Evolutionary conservation across 805 yeast species (phyloP).

Genomic region (Yamadazyma takamatsuzukensis): DNA sequence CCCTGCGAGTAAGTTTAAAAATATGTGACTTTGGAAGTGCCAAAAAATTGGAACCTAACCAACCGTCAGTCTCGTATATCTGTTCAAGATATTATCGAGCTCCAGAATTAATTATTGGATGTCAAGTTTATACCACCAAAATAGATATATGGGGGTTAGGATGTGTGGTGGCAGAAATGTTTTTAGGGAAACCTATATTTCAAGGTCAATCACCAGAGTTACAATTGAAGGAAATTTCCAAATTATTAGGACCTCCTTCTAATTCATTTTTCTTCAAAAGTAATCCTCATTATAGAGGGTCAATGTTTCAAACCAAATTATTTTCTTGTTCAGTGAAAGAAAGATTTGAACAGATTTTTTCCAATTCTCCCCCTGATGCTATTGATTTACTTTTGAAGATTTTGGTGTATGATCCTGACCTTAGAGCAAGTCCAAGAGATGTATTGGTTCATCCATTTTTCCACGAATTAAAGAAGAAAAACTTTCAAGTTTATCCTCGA

Average conservation of each 20-base stretch:
- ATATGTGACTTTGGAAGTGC: constrained; percentile 88
- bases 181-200: constrained; percentile 89
- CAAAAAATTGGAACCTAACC: constrained; percentile 69
- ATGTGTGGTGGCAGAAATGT: constrained; percentile 93
- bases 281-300: constrained; percentile 74
- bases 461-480: constrained; percentile 68
- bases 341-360: constrained; percentile 48
- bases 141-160: constrained; percentile 98
- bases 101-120: constrained; percentile 92
- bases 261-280: constrained; percentile 66
- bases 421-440: constrained; percentile 73
- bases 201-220: constrained; percentile 88
- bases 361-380: constrained; percentile 77
- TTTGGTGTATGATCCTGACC: constrained; percentile 86
- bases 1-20: constrained; percentile 59
- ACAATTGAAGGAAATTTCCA: constrained; percentile 87
- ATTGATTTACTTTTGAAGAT: constrained; percentile 78
- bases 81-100: constrained; percentile 96
- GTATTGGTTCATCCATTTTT: constrained; percentile 88
- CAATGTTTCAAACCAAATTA: constrained; percentile 63
- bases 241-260: constrained; percentile 83
- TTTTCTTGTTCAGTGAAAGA: constrained; percentile 53
- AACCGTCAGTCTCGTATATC: constrained; percentile 90
- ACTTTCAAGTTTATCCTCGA: constrained; percentile 53
- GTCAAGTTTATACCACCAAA: constrained; percentile 79